Evolutionary conservation across 2,329 filamentous ascomycete species (phyloP), one percentile per base, ranked within the genome.

Genomic region (Beauveria sp.): DNA sequence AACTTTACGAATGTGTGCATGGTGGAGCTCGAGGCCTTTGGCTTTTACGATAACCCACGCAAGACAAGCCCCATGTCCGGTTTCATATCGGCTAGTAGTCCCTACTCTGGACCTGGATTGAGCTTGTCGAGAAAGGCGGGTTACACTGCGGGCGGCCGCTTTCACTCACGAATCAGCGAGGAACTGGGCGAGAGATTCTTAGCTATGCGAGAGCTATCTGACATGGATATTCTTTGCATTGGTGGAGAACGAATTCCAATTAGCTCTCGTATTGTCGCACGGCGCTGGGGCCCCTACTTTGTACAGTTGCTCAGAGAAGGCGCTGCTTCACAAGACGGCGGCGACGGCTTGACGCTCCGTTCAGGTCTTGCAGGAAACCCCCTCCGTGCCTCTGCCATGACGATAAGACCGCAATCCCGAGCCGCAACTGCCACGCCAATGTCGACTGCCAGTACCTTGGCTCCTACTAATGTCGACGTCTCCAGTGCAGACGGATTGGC

Each of bases 1-100:
- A 99, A 99, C 74, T 99, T 98, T 72, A 90, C 90, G 10, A 96
- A 99, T 70, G 87, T 98, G 31, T 98, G 95, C 73, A 89, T 98
- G 82, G 93, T 99, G 9, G 95, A 99, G 74, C 80, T 99, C 12
- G 95, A 99, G 72, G 93, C 95, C 0, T 99, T 98, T 77, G 95
- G 95, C 1, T 87, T 99, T 49, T 98, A 97, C 73, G 93, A 98
- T 71, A 99, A 98, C 72, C 93, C 95, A 12, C 86, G 93, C 65
- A 89, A 88, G 71, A 85, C 82, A 1, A 80, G 85, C 5, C 90
- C 93, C 1, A 86, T 91, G 68, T 96, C 92, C 1, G 89, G 87
- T 10, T 97, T 95, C 72, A 81, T 88, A 61, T 97, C 93, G 1
- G 88, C 91, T 26, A 96, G 92, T 75, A 88, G 75, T 77, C 91